phyloP scores from a whole-genome alignment of 2,329 filamentous ascomycete species.

The Cryoendolithus antarcticus region DNA sequence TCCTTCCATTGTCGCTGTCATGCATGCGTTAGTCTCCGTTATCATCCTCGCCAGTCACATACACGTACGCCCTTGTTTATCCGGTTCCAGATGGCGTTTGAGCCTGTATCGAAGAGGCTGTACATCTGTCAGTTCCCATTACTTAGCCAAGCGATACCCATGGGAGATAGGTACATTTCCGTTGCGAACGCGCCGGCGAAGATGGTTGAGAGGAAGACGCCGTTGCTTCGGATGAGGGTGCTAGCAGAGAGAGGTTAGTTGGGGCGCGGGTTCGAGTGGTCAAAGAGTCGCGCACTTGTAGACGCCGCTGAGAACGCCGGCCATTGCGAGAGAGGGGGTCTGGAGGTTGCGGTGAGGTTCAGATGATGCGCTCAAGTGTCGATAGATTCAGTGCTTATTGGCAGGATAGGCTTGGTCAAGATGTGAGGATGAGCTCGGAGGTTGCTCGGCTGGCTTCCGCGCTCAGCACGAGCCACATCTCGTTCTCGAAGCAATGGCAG shows the following conservation, averaged over 20 bases:
- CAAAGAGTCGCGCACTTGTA: conserved; percentile 34
- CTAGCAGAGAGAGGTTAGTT: conserved; percentile 38
- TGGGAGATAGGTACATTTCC: conserved; percentile 59
- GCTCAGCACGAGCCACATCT: no score
- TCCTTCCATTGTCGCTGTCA: conserved; percentile 97
- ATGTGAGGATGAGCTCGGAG: no score
- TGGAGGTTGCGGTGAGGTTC: background rate
- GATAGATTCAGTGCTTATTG: no score
- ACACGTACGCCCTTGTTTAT: conserved; percentile 80
- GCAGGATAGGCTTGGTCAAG: no score
- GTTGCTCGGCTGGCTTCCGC: no score
- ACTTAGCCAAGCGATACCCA: background rate
- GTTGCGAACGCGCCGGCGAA: conserved; percentile 82
- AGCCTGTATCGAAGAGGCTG: conserved; percentile 70
- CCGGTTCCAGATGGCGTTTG: conserved; percentile 81
- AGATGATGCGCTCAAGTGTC: no score
- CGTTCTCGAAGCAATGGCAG: no score
- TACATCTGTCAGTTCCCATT: conserved; percentile 10
- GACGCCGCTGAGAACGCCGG: conserved; percentile 44
- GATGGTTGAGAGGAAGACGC: conserved; percentile 72
- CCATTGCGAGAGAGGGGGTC: conserved; percentile 38
- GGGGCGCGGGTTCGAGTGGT: conserved; percentile 2
- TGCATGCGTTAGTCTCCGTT: conserved; percentile 14
- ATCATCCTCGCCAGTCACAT: background rate
- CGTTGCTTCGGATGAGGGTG: conserved; percentile 75